Percentiles rank a stretch among this genome's conserved stretches.
Evolutionary conservation across 768 basidiomycete genomes (phyloP).

Genomic region (Rhizopogon vesiculosus): DNA sequence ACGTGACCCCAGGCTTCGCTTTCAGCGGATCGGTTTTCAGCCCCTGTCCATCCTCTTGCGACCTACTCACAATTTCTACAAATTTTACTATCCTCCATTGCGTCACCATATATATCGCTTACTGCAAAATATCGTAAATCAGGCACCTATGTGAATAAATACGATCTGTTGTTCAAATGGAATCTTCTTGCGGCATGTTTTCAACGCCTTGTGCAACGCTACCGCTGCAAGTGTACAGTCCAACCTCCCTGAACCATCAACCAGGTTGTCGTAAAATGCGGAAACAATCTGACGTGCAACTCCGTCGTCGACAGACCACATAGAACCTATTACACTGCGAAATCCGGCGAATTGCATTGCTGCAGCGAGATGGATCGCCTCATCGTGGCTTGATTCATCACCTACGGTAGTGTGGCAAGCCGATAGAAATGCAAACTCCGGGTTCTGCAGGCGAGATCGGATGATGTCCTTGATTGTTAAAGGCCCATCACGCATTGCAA

Average conservation of each 20-base stretch:
- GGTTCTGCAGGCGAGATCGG: constrained; percentile 1
- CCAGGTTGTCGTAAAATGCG: background rate
- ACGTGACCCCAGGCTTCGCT: constrained; percentile 65
- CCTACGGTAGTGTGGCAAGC: constrained; percentile 20
- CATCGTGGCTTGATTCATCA: constrained; percentile 11
- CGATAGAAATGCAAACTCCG: constrained; percentile 17
- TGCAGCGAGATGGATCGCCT: constrained; percentile 17
- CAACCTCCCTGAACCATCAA: background rate
- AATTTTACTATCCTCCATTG: too few species aligned
- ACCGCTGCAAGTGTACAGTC: background rate
- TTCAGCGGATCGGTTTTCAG: constrained; percentile 9
- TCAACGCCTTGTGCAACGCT: background rate
- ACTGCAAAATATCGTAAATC: background rate
- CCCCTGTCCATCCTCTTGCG: too few species aligned
- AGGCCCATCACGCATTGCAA: constrained; percentile 8
- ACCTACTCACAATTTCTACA: too few species aligned
- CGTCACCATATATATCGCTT: background rate
- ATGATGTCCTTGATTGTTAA: constrained; percentile 9
- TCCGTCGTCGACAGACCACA: constrained; percentile 17
- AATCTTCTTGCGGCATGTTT: background rate
- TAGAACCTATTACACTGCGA: constrained; percentile 15
- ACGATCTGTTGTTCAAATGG: constrained; percentile 1
- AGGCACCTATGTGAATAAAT: background rate
- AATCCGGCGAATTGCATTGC: constrained; percentile 17
- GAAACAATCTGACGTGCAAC: constrained; percentile 4